Percentiles rank a stretch among this genome's conserved stretches.
Evolutionary conservation across 331 rosid genomes (phyloP).

Genomic region (Prunus yedoensis): DNA sequence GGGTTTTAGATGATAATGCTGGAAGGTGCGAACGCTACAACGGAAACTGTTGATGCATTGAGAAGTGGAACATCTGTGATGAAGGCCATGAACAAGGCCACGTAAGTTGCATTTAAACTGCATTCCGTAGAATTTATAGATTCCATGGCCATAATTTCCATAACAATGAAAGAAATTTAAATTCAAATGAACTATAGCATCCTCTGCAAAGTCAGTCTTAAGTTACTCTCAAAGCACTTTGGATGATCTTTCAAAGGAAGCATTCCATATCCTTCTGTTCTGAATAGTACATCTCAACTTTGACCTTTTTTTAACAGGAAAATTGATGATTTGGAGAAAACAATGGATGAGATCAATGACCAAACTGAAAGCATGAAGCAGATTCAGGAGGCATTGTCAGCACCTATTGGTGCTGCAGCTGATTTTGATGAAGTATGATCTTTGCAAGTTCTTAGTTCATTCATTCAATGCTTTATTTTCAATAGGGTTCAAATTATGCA

Average conservation of each 20-base stretch:
- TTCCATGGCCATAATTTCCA: background rate
- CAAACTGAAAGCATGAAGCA: slow-evolving; percentile 98
- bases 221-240: background rate
- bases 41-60: slow-evolving; percentile 95
- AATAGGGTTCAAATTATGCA: background rate
- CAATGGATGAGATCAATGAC: slow-evolving; percentile 97
- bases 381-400: slow-evolving; percentile 89
- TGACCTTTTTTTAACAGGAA: slow-evolving; percentile 44
- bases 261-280: background rate
- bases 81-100: slow-evolving; percentile 99
- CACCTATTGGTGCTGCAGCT: slow-evolving; percentile 86
- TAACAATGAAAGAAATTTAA: background rate
- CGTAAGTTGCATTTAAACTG: slow-evolving; percentile 42
- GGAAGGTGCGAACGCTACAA: slow-evolving; percentile 96
- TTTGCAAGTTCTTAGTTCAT: background rate
- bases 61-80: slow-evolving; percentile 86
- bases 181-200: background rate
- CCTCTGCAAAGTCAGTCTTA: background rate
- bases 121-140: background rate
- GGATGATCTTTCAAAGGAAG: background rate
- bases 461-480: background rate
- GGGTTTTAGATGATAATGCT: slow-evolving; percentile 82
- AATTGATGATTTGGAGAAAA: slow-evolving; percentile 89
- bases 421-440: slow-evolving; percentile 76
- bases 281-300: background rate